Evolutionary conservation across 257 asterid genomes (phyloP), one percentile per base, ranked within the genome.

Genomic region (Marsdenia floribunda): DNA sequence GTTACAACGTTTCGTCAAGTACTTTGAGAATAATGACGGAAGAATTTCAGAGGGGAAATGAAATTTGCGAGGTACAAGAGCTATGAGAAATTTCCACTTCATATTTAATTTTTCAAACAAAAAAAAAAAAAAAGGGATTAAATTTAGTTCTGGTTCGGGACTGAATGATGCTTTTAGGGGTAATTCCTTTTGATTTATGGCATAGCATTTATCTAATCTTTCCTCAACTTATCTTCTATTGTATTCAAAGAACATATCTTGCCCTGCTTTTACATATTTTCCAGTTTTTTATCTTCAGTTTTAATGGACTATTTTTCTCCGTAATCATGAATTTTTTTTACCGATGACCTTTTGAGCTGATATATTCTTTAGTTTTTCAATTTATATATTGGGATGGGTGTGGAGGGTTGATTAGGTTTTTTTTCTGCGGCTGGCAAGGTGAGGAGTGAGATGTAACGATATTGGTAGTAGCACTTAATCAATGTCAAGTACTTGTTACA

Each of bases 1-100:
- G 87, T 77, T 81, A 84, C 72, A 84, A 84, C 38, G 87, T 84
- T 10, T 84, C 87, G 4, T 66, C 87, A 70, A 84, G 85, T 81
- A 84, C 87, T 59, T 82, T 84, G 67, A 81, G 85, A 71, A 82
- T 84, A 58, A 81, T 84, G 83, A 78, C 79, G 29, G 83, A 84
- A 74, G 85, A 84, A 73, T 84, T 84, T 70, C 82, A 81, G 46
- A 75, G 79, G 75, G 87, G 83, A 54, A 78, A 78, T 79, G 76
- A 84, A 58, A 73, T 81, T 22, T 81, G 85, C 53, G 87, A 78
- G 87, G 87, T 83, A 83, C n/a, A 49, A 3, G 37, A 24, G 16
- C 49, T 38, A 15, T 35, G 71, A 21, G 35, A 57, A 65, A 21
- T 33, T 70, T 58, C 35, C 0, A 10, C 15, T 24, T 66, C 13